Evolutionary conservation across 352 stramenopile genomes (phyloP).

Genomic region (Ophiocytium majus): DNA sequence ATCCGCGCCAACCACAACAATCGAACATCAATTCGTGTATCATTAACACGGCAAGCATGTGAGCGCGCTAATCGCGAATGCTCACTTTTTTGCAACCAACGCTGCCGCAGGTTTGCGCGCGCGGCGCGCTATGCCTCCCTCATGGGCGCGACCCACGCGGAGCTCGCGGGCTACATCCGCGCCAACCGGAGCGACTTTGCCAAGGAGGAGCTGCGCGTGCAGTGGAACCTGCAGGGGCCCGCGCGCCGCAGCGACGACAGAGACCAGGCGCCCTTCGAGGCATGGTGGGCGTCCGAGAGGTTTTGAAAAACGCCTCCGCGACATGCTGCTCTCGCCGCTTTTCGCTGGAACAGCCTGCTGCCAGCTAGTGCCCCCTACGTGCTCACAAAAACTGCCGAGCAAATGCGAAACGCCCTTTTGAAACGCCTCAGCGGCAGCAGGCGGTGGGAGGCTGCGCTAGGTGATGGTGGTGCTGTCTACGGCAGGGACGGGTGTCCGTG

Average conservation of each 20-base stretch:
- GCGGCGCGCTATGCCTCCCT: constrained; percentile 44
- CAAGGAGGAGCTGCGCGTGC: constrained; percentile 49
- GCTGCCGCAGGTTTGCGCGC: constrained; percentile 45
- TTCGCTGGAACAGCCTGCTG: no score
- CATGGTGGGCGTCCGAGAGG: constrained; percentile 36
- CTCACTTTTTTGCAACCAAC: constrained; percentile 24
- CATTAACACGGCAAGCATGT: not conserved
- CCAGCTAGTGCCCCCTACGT: no score
- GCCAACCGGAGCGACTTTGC: constrained; percentile 49
- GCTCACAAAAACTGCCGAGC: no score
- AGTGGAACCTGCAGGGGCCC: constrained; percentile 44
- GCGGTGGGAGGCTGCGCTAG: no score
- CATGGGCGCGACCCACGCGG: constrained; percentile 44
- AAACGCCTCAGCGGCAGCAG: no score
- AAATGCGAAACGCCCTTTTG: no score
- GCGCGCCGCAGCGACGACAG: constrained; percentile 31
- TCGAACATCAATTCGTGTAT: constrained; percentile 2
- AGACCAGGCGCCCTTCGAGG: constrained; percentile 33
- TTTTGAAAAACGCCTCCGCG: no score
- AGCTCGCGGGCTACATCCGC: constrained; percentile 44
- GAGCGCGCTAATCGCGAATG: not conserved
- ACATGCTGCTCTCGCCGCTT: no score
- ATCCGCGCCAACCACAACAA: constrained; percentile 41
- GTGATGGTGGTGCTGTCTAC: no score
- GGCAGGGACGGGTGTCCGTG: no score